phyloP scores from a whole-genome alignment of 768 basidiomycete genomes.

The Boletellus ananas region DNA sequence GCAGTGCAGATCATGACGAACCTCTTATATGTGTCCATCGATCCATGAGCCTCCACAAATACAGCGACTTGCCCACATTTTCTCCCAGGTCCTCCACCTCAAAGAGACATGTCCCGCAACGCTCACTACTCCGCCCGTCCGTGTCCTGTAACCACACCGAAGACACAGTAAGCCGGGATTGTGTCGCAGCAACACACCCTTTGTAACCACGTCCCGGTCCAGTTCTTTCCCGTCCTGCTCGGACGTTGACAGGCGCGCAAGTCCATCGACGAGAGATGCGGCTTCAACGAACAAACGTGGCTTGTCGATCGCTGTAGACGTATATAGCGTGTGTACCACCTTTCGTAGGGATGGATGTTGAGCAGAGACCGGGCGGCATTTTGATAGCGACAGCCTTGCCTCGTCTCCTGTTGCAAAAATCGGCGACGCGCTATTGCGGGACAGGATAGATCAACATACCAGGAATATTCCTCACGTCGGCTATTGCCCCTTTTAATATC shows the following conservation, averaged over 20 bases:
- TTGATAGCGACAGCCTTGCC: conserved; percentile 49
- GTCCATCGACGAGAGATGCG: conserved; percentile 63
- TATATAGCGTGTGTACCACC: conserved; percentile 43
- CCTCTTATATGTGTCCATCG: conserved; percentile 13
- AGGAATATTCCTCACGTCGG: conserved; percentile 20
- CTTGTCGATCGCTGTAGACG: conserved; percentile 55
- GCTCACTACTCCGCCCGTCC: conserved; percentile 35
- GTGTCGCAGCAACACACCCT: conserved; percentile 45
- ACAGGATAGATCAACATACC: conserved; percentile 19
- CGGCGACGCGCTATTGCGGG: not conserved
- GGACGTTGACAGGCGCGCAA: conserved; percentile 40
- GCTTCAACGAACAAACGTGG: conserved; percentile 70
- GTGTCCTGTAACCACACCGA: conserved; percentile 60
- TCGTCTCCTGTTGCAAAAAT: conserved; percentile 41
- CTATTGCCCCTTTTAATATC: conserved; percentile 39
- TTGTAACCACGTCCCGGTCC: conserved; percentile 59
- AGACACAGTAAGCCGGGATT: conserved; percentile 45
- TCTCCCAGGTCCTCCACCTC: conserved; percentile 63
- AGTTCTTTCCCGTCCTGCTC: conserved; percentile 39
- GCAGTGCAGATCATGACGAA: no score
- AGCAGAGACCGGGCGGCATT: conserved; percentile 51
- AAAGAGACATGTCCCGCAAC: conserved; percentile 34
- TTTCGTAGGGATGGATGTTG: conserved; percentile 43
- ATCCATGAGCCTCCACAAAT: conserved; percentile 71
- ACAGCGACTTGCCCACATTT: conserved; percentile 54